Base-by-base conservation (phyloP, 2,329 filamentous ascomycete species). In the Lojkania enalia region DNA sequence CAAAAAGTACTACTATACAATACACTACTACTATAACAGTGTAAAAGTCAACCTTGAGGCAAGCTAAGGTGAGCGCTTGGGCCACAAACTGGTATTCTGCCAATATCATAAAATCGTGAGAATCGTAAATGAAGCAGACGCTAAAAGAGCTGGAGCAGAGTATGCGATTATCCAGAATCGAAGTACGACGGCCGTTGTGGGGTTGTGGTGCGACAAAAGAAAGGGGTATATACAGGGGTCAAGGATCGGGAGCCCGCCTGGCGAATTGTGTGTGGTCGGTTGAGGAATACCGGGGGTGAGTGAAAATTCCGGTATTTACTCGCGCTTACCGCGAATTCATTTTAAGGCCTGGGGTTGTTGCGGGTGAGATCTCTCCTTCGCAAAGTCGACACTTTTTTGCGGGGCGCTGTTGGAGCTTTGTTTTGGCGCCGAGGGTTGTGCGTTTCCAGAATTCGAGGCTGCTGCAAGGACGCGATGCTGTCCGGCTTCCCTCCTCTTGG, bases 401-500 rank as follows among this genome's bases (percentile, higher is more conserved):
- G 20, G 23, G 30, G 20, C 23, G 14, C 15, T 40, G 14, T 13
- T 20, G 3, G 23, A 9, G 14, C 13, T 19, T 6, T 21, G 23
- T 31, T 40, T 40, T 18, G 37, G 15, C 3, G 37, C 23, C 4
- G 37, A 41, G 3, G 48, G 48, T 21, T 57, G 55, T 11, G 39
- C 45, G 45, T 45, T 51, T 7, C 41, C 51, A 30, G 52, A 33
- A 27, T 33, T 53, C 15, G 51, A 20, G 5, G 31, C 45, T 23
- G 49, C 18, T 31, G 58, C 49, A 1, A 48, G 50, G 38, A 47
- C 46, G 23, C 56, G 59, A 32, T 63, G 60, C 25, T 60, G 51
- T 29, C 60, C 56, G 13, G 53, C 60, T 25, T 87, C 85, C 54
- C 81, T 82, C 42, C 87, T 76, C 73, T 85, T 90, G 29, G 84